Evolutionary conservation across 306 rosid species (phyloP).

Genomic region (Pyrus bretschneideri): DNA sequence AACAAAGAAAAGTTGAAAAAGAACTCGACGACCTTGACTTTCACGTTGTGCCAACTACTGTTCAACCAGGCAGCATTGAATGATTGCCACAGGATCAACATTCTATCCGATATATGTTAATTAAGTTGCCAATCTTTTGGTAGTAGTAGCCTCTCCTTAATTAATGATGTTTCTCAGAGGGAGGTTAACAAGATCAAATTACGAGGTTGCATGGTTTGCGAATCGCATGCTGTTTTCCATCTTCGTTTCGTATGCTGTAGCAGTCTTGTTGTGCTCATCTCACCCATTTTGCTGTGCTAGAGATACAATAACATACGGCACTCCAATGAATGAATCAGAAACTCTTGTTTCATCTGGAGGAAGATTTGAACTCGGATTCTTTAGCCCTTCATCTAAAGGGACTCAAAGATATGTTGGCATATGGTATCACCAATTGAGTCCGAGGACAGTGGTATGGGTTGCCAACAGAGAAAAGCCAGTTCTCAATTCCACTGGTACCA

Average conservation of each 20-base stretch:
- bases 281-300: background rate
- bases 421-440: slow-evolving; percentile 12
- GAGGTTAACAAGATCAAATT: too few species aligned
- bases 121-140: background rate
- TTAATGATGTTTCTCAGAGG: too few species aligned
- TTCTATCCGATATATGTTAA: too few species aligned
- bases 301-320: background rate
- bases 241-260: background rate
- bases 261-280: background rate
- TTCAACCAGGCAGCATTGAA: too few species aligned
- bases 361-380: slow-evolving; percentile 37
- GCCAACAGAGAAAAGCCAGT: slow-evolving; percentile 23
- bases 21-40: too few species aligned
- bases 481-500: background rate
- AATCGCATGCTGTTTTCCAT: background rate
- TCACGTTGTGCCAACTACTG: too few species aligned
- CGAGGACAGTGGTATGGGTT: slow-evolving; percentile 37
- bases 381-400: background rate
- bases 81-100: too few species aligned
- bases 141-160: background rate
- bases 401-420: slow-evolving; percentile 32
- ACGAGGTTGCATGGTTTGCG: background rate
- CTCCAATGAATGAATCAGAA: background rate
- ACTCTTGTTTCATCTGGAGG: slow-evolving; percentile 25
- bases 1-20: too few species aligned